Evolutionary conservation across 2,329 filamentous ascomycete genomes (phyloP), one percentile per base, ranked within the genome.

Genomic region (Sporothrix euskadiensis): DNA sequence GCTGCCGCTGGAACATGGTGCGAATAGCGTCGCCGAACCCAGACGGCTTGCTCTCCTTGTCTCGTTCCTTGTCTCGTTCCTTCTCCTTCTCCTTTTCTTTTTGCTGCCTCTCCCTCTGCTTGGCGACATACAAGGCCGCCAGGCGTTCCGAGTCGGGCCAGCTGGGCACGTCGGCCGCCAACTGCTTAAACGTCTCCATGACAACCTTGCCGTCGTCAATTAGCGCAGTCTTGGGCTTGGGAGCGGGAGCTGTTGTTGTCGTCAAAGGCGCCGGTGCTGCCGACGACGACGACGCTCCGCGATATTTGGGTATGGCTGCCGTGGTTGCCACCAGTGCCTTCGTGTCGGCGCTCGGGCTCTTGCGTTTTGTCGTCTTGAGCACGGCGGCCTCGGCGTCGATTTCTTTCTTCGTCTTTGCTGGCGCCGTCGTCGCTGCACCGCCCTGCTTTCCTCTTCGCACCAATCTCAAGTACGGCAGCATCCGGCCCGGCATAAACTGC

Each of bases 401-500:
- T 35, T 35, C 35, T 3, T 35, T 35, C 8, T 35, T 10, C 22
- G 19, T 22, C 22, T 22, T 16, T 10, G n/a, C 19, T 22, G 52
- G 22, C n/a, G 49, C 9, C n/a, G n/a, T 54, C n/a, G 52, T 54
- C 6, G 61, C n/a, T 3, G n/a, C 39, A 10, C 57, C 35, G n/a
- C 22, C 16, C 39, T 41, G 19, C 30, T 32, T n/a, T 4, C 52
- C 71, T 8, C 22, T 19, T 10, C 69, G 8, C n/a, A 73, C 72
- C 19, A 65, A 30, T 3, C 57, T 22, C 16, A 73, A n/a, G 5
- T 49, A 26, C 12, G 71, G 71, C 35, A 73, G 39, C 19, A 73
- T 14, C 12, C 54, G 47, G 30, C 65, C 59, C 32, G 65, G 73
- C 66, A 74, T 71, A 14, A 68, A 71, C 5, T 32, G 57, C 49